Evolutionary conservation across 2,329 filamentous ascomycete species (phyloP).

Genomic region (Colletotrichum camelliae): DNA sequence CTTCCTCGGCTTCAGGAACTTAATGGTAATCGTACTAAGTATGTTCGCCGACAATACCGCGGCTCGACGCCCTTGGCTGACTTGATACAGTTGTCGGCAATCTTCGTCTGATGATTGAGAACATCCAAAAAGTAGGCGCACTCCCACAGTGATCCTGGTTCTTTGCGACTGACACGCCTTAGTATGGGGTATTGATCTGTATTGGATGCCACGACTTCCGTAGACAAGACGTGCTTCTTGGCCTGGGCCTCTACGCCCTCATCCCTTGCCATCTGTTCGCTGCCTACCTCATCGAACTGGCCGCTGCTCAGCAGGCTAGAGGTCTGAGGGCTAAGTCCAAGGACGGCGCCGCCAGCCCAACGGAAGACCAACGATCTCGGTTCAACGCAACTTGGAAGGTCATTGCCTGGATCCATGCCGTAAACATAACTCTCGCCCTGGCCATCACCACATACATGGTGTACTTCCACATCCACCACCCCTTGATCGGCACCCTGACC

Average conservation of each 20-base stretch:
- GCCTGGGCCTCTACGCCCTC: conserved; percentile 79
- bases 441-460: conserved; percentile 83
- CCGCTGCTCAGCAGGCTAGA: conserved; percentile 80
- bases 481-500: conserved; percentile 88
- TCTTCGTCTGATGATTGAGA: conserved; percentile 92
- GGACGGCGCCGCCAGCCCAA: conserved; percentile 58
- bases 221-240: conserved; percentile 76
- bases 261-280: conserved; percentile 91
- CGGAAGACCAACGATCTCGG: conserved; percentile 65
- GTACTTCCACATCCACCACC: conserved; percentile 91
- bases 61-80: conserved; percentile 9
- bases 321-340: conserved; percentile 62
- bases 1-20: conserved; percentile 92
- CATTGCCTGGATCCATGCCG: conserved; percentile 78
- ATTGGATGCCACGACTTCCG: conserved; percentile 89
- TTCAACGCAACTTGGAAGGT: conserved; percentile 81
- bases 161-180: conserved; percentile 19
- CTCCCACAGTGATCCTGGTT: conserved; percentile 13
- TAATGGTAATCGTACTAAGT: conserved; percentile 94
- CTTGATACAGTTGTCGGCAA: conserved; percentile 79
- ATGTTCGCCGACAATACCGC: conserved; percentile 32
- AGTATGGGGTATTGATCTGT: conserved; percentile 96
- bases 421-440: conserved; percentile 85
- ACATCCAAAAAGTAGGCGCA: conserved; percentile 80
- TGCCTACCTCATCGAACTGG: conserved; percentile 87